Base-by-base conservation (phyloP, 495 filamentous ascomycete genomes). In the Penicillium cataractarum region DNA sequence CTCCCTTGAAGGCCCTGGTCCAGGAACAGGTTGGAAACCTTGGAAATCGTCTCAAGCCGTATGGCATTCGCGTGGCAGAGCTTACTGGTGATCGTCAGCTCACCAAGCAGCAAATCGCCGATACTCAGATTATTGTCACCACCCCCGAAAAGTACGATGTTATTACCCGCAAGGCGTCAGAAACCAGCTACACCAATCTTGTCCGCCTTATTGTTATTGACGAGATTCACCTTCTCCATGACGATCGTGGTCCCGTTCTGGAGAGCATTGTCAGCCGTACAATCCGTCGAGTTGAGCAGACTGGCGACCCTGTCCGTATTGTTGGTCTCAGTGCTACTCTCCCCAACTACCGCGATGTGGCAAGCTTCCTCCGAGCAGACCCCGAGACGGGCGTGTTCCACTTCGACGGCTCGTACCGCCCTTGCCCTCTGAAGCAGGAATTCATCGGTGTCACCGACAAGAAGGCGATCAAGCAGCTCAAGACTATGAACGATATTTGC, bases 111-210 rank as follows among this genome's bases (percentile, higher is more conserved):
- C 95, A 98, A 77, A 97, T 99, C 61, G 86, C 92, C 27, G 96
- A 99, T 66, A 98, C 95, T 7, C 95, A 99, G 72, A 89, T 99
- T 67, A 99, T 99, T 68, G 93, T 99, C 48, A 99, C 95, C 3
- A 99, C 95, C 0, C 95, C 95, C 10, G 95, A 99, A 73, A 99
- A 99, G 79, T 99, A 90, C 88, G 95, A 99, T 78, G 96, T 99
- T 59, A 97, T 99, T 67, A 99, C 96, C 6, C 87, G 95, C 66
- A 99, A 99, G 77, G 96, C 94, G 4, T 97, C 94, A 0, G 95
- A 99, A 75, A 84, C 93, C 57, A 94, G 93, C 64, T 99, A 99
- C 75, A 99, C 92, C 35, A 97, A 96, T 65, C 86, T 99, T 27
- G 94, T 99, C 17, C 88, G 94, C 29, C 83, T 99, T 2, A 89